These are phyloP conservation scores for Myriosclerotinia curreyana DNA, from an alignment of 2,329 filamentous ascomycete species.

Conservation along the genomic window DNA sequence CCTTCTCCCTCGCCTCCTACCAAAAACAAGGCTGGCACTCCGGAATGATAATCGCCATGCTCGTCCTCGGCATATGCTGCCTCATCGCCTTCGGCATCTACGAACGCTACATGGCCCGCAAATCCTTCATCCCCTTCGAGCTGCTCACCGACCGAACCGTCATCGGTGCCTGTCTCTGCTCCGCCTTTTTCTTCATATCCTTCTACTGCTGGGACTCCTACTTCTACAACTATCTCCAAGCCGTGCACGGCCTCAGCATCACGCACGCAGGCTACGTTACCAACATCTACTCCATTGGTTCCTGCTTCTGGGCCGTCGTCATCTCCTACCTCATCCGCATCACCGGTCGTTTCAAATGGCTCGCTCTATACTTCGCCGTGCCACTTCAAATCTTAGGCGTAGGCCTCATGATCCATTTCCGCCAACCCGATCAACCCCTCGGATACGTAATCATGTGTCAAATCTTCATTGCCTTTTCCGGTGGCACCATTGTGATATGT, in stretches of 20 bases:
- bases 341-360: conserved; percentile 34
- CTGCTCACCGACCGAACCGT: conserved; percentile 51
- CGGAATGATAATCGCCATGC: conserved; percentile 48
- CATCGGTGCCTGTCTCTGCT: conserved; percentile 47
- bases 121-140: conserved; percentile 55
- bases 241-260: conserved; percentile 50
- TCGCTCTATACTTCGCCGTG: conserved; percentile 27
- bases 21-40: conserved; percentile 31
- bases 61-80: conserved; percentile 55
- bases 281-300: conserved; percentile 51
- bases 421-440: conserved; percentile 49
- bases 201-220: conserved; percentile 55
- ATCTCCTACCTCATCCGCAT: conserved; percentile 47
- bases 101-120: conserved; percentile 55
- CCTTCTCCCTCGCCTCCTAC: conserved; percentile 55
- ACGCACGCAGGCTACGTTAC: conserved; percentile 50
- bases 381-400: conserved; percentile 47
- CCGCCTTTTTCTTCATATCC: conserved; percentile 46
- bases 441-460: conserved; percentile 58
- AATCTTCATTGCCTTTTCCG: conserved; percentile 57
- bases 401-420: conserved; percentile 58
- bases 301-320: conserved; percentile 45
- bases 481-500: conserved; percentile 55
- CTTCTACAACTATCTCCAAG: conserved; percentile 53
- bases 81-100: conserved; percentile 55